Conservation (phyloP, 768 basidiomycete species). For the Gymnopilus junonius region DNA sequence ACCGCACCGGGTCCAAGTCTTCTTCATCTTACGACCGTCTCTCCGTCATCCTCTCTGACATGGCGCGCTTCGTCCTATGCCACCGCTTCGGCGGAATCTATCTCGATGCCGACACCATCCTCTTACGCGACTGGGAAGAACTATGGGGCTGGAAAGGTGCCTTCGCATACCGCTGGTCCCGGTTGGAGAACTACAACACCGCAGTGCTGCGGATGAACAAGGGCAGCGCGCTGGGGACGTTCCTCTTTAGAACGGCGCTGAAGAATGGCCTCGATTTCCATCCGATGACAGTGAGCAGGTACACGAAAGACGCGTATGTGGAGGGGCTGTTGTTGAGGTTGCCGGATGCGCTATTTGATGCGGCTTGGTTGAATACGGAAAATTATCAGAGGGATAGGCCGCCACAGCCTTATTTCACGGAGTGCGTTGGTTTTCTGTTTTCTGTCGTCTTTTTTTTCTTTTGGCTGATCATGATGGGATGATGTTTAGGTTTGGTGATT, state of each 20-base stretch:
- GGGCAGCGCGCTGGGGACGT: constrained; percentile 85
- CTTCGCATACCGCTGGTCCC: constrained; percentile 95
- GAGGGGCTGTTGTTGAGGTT: constrained; percentile 78
- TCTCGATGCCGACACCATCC: constrained; percentile 91
- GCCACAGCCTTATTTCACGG: constrained; percentile 89
- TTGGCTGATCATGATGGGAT: not conserved
- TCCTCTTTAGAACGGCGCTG: constrained; percentile 90
- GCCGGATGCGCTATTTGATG: constrained; percentile 92
- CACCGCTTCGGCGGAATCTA: constrained; percentile 95
- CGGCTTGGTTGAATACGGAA: constrained; percentile 94
- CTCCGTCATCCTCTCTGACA: constrained; percentile 91
- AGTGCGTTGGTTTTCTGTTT: constrained; percentile 50
- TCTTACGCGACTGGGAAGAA: constrained; percentile 96
- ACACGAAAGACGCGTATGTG: constrained; percentile 81
- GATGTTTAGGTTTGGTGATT: constrained; percentile 71
- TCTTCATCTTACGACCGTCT: constrained; percentile 87
- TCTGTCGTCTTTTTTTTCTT: not conserved
- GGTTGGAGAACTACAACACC: constrained; percentile 90
- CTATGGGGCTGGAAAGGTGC: constrained; percentile 95
- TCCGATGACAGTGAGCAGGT: constrained; percentile 88
- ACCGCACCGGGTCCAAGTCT: constrained; percentile 89
- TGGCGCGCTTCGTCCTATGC: constrained; percentile 95
- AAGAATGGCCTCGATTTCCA: constrained; percentile 95
- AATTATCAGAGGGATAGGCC: constrained; percentile 88
- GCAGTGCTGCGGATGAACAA: constrained; percentile 90